A percentile compares a stretch with the other conserved stretches of the same genome.
Evolutionary conservation across 371 early-diverging fungal genomes (phyloP).

Genomic region (Chytridium lagenaria): DNA sequence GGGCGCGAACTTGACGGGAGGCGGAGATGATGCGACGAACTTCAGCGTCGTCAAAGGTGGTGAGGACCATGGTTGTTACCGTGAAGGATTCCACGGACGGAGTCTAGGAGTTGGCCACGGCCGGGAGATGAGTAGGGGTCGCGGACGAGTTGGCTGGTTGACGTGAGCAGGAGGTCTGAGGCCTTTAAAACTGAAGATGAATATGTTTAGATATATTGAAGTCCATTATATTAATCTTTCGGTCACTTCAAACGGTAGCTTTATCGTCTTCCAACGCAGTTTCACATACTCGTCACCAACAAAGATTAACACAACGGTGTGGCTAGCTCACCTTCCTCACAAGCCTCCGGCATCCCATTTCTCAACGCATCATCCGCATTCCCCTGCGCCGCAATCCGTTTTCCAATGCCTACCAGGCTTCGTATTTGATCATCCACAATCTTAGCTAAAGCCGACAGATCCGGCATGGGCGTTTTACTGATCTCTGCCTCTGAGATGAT

Average conservation of each 20-base stretch:
- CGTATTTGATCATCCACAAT: conserved; percentile 52
- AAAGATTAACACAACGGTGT: too few species aligned
- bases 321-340: conserved; percentile 48
- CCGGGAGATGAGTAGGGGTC: conserved; percentile 50
- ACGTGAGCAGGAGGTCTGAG: conserved; percentile 42
- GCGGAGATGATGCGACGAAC: conserved; percentile 48
- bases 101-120: conserved; percentile 51
- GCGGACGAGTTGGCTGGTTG: conserved; percentile 39
- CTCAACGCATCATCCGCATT: conserved; percentile 37
- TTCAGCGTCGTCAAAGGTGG: conserved; percentile 55
- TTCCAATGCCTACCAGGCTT: conserved; percentile 47
- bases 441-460: conserved; percentile 47
- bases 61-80: conserved; percentile 52
- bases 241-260: too few species aligned
- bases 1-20: conserved; percentile 8
- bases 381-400: conserved; percentile 40
- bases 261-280: too few species aligned
- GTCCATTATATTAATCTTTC: too few species aligned
- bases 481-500: conserved; percentile 56
- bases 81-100: conserved; percentile 56
- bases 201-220: too few species aligned
- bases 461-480: conserved; percentile 49
- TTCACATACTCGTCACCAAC: too few species aligned
- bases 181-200: conserved; percentile 42
- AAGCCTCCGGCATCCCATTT: conserved; percentile 48